phyloP scores from a whole-genome alignment of 2,329 filamentous ascomycete species.

The Emmonsiellopsis sp. region DNA sequence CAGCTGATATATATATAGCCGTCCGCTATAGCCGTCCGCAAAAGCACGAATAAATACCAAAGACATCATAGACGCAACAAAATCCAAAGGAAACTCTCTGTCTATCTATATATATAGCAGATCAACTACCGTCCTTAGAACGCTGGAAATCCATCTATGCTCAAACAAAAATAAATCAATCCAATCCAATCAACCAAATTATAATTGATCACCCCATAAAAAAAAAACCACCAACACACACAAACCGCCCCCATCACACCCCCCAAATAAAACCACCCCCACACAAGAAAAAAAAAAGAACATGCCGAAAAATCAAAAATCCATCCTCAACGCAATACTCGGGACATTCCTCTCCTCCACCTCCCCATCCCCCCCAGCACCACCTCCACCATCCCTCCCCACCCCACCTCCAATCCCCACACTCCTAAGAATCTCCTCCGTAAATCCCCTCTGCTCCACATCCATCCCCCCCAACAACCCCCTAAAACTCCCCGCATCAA shows the following conservation, averaged over 20 bases:
- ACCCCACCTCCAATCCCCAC: slow-evolving; percentile 41
- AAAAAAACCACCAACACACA: neutral
- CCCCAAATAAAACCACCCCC: neutral
- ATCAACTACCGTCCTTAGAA: too few species aligned
- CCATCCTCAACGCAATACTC: slow-evolving; percentile 88
- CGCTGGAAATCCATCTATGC: too few species aligned
- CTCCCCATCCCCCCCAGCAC: slow-evolving; percentile 41
- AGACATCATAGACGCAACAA: too few species aligned
- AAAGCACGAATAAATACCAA: too few species aligned
- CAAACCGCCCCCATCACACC: neutral
- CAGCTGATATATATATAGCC: too few species aligned
- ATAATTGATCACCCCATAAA: too few species aligned
- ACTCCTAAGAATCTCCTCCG: slow-evolving; percentile 68
- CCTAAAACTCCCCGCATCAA: slow-evolving; percentile 64
- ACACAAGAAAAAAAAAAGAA: neutral
- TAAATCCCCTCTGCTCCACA: slow-evolving; percentile 59
- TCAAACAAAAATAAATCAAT: too few species aligned
- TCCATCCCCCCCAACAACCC: slow-evolving; percentile 63
- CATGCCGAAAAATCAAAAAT: slow-evolving; percentile 55
- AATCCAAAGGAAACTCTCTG: too few species aligned
- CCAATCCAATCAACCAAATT: too few species aligned
- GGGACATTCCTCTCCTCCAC: slow-evolving; percentile 51
- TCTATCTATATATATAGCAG: too few species aligned
- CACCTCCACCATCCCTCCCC: slow-evolving; percentile 31
- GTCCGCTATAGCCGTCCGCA: too few species aligned